Conservation (phyloP, 345 rosid species). For the Conringia planisiliqua region DNA sequence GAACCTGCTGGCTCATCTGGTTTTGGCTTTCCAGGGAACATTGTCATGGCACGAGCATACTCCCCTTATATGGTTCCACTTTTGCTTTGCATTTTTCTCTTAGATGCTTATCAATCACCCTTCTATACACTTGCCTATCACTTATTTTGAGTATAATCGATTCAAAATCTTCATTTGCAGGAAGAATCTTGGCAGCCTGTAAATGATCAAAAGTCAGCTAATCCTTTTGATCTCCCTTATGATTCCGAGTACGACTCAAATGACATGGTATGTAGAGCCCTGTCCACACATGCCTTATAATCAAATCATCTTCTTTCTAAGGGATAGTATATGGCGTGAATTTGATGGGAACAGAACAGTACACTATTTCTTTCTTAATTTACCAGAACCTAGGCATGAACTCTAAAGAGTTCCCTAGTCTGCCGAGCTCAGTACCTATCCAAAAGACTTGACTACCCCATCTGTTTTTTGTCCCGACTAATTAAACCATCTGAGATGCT, state of each 20-base stretch:
- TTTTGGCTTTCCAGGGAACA: conserved; percentile 32
- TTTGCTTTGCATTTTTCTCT: conserved; percentile 39
- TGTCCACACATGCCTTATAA: not conserved
- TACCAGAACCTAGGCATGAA: not conserved
- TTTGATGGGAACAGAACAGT: not conserved
- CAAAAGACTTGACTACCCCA: not conserved
- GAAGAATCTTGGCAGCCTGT: conserved; percentile 40
- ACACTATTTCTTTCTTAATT: not conserved
- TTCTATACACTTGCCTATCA: conserved; percentile 6
- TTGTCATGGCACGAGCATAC: conserved; percentile 36
- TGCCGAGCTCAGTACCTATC: not conserved
- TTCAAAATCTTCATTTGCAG: conserved; percentile 35
- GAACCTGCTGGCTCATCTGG: conserved; percentile 31
- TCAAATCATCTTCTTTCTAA: not conserved
- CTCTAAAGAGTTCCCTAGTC: not conserved
- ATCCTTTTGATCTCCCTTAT: conserved; percentile 92
- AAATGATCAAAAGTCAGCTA: conserved; percentile 54
- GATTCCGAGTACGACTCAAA: conserved; percentile 55
- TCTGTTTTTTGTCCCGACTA: not conserved
- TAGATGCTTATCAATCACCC: not conserved
- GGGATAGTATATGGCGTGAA: not conserved
- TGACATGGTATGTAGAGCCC: conserved; percentile 56
- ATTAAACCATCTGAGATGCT: not conserved
- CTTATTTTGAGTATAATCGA: not conserved
- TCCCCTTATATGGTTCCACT: conserved; percentile 35